Evolutionary conservation across 352 stramenopile species (phyloP).

Genomic region (Globisporangium canariense): DNA sequence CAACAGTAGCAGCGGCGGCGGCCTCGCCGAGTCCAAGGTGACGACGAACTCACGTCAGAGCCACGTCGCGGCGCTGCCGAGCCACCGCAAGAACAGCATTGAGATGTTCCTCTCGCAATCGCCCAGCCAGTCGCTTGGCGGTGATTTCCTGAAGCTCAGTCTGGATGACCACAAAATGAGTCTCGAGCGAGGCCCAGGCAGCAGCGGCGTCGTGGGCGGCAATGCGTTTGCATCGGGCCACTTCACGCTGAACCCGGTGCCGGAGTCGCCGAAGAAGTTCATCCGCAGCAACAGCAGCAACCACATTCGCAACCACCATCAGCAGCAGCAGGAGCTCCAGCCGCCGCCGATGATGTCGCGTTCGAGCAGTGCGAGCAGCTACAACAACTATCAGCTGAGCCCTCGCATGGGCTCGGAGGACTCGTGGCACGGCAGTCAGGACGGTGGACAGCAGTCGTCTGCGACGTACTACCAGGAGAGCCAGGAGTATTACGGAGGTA

Average conservation of each 20-base stretch:
- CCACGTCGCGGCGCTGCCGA: conserved; percentile 21
- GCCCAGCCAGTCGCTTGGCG: conserved; percentile 70
- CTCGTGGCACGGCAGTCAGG: conserved; percentile 51
- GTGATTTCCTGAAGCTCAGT: conserved; percentile 71
- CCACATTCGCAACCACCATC: conserved; percentile 13
- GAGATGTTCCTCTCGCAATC: conserved; percentile 88
- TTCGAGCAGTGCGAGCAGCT: conserved; percentile 31
- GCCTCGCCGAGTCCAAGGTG: conserved; percentile 2
- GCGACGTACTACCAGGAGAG: conserved; percentile 35
- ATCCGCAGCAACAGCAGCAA: conserved; percentile 14
- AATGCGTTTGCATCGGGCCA: conserved; percentile 38
- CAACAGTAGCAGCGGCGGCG: not conserved
- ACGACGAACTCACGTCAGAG: not conserved
- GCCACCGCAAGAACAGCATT: conserved; percentile 80
- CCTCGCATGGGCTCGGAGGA: conserved; percentile 43
- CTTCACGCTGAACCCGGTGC: conserved; percentile 49
- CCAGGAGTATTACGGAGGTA: conserved; percentile 40
- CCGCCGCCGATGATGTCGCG: conserved; percentile 37
- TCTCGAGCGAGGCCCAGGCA: conserved; percentile 18
- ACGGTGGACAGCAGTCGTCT: conserved; percentile 25
- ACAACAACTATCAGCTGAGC: conserved; percentile 42
- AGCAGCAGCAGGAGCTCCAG: conserved; percentile 28
- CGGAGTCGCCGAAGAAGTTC: conserved; percentile 43
- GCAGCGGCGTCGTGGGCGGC: conserved; percentile 15
- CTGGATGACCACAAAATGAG: conserved; percentile 63